phyloP scores from a whole-genome alignment of 805 yeast genomes.

The Spathaspora gorwiae region DNA sequence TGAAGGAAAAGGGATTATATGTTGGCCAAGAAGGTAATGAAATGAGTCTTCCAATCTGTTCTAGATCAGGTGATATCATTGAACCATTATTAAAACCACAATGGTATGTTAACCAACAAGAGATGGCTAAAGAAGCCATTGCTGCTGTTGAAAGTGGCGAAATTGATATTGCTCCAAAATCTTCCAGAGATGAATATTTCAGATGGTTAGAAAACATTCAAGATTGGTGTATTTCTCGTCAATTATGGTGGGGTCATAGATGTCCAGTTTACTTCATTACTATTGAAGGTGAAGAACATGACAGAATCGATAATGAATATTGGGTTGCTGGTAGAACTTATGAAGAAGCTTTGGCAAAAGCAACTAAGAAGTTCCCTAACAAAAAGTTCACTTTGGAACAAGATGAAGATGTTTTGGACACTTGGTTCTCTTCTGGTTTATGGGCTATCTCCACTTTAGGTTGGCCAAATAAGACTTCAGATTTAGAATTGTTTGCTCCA shows the following conservation, averaged over 20 bases:
- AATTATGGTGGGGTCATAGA: constrained; percentile 93
- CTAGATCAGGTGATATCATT: constrained; percentile 94
- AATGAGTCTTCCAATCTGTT: constrained; percentile 91
- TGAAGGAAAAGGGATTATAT: constrained; percentile 62
- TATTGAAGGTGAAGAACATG: constrained; percentile 70
- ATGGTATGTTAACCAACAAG: constrained; percentile 96
- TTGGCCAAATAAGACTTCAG: constrained; percentile 82
- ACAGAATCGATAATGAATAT: constrained; percentile 57
- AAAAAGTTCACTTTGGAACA: constrained; percentile 74
- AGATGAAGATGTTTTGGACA: constrained; percentile 97
- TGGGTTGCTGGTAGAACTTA: constrained; percentile 89
- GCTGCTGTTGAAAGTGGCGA: constrained; percentile 80
- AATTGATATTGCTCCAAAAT: constrained; percentile 76
- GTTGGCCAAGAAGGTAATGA: constrained; percentile 90
- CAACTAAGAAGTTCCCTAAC: constrained; percentile 66
- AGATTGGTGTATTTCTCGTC: constrained; percentile 99
- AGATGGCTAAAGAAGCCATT: constrained; percentile 84
- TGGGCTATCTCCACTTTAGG: constrained; percentile 98
- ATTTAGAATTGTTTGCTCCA: constrained; percentile 77
- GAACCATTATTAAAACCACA: constrained; percentile 97
- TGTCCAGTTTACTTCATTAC: constrained; percentile 91
- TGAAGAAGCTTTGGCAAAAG: constrained; percentile 84
- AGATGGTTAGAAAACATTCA: constrained; percentile 94
- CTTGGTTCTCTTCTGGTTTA: constrained; percentile 97
- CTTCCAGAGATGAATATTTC: constrained; percentile 90